Percentiles rank a stretch among this genome's conserved stretches.
phyloP scores from a whole-genome alignment of 495 filamentous ascomycete species.

The Talaromyces adpressus region DNA sequence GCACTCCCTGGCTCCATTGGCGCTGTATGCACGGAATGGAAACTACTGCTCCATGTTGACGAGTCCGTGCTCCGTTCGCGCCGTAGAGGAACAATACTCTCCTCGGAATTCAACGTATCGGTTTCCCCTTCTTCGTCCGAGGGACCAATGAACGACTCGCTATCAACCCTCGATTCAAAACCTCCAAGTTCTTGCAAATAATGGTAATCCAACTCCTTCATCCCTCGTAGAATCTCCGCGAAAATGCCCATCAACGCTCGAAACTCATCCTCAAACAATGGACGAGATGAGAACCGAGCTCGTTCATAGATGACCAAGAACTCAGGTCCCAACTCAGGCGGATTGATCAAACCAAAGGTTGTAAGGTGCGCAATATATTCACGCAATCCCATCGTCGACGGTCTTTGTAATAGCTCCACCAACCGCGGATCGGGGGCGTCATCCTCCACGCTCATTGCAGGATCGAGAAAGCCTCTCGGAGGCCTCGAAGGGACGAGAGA shows the following conservation, averaged over 20 bases:
- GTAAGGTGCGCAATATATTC: slow-evolving; percentile 73
- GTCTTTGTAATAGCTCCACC: slow-evolving; percentile 63
- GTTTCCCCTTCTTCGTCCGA: slow-evolving; percentile 43
- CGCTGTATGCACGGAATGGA: slow-evolving; percentile 26
- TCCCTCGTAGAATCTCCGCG: slow-evolving; percentile 68
- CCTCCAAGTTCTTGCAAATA: slow-evolving; percentile 36
- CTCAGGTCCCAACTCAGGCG: slow-evolving; percentile 43
- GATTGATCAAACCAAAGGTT: slow-evolving; percentile 54
- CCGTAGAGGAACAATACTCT: slow-evolving; percentile 15
- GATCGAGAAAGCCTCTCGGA: slow-evolving; percentile 22
- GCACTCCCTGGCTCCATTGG: slow-evolving; percentile 14
- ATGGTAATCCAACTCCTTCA: slow-evolving; percentile 54
- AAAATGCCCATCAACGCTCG: slow-evolving; percentile 81
- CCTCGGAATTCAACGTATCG: slow-evolving; percentile 22
- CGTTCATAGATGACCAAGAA: slow-evolving; percentile 77
- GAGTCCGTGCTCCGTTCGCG: slow-evolving; percentile 24
- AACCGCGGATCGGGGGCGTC: slow-evolving; percentile 51
- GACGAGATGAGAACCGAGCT: slow-evolving; percentile 66
- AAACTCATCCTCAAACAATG: slow-evolving; percentile 62
- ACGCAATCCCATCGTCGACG: slow-evolving; percentile 66
- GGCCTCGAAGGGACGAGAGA: slow-evolving; percentile 67
- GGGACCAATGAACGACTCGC: slow-evolving; percentile 34
- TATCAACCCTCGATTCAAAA: slow-evolving; percentile 22
- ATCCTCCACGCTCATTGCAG: slow-evolving; percentile 15
- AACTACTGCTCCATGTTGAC: slow-evolving; percentile 20